phyloP scores from a whole-genome alignment of 2,329 filamentous ascomycete species.

The Penicillium sp. region DNA sequence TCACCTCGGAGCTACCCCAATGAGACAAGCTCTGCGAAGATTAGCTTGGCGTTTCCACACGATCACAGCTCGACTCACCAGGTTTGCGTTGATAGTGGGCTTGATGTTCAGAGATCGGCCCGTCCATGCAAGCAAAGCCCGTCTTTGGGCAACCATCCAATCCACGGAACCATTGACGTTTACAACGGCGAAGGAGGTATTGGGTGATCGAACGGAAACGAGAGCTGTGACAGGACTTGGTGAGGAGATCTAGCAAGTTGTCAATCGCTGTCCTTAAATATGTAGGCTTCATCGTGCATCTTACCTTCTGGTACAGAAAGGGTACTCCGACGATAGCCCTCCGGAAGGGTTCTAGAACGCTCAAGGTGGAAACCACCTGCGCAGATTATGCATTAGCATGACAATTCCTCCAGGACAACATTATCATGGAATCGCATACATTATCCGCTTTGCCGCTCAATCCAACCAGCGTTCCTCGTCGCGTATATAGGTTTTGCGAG shows the following conservation, averaged over 20 bases:
- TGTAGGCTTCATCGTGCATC: not conserved
- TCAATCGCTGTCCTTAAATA: slow-evolving; percentile 8
- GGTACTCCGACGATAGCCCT: slow-evolving; percentile 75
- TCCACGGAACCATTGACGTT: slow-evolving; percentile 88
- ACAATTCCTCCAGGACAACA: not conserved
- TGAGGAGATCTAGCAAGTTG: slow-evolving; percentile 57
- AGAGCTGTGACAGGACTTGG: slow-evolving; percentile 80
- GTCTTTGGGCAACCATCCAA: slow-evolving; percentile 84
- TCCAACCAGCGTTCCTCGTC: slow-evolving; percentile 80
- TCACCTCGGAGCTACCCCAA: slow-evolving; percentile 85
- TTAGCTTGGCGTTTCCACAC: slow-evolving; percentile 28
- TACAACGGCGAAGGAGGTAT: slow-evolving; percentile 77
- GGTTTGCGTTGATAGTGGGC: slow-evolving; percentile 63
- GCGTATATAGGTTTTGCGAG: slow-evolving; percentile 85
- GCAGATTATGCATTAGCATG: slow-evolving; percentile 2
- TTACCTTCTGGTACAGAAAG: slow-evolving; percentile 75
- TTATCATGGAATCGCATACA: slow-evolving; percentile 43
- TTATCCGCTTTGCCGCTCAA: slow-evolving; percentile 85
- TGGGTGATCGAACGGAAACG: slow-evolving; percentile 75
- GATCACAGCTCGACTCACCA: slow-evolving; percentile 42
- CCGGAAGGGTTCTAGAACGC: slow-evolving; percentile 72
- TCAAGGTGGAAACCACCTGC: slow-evolving; percentile 79
- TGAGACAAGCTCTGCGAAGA: slow-evolving; percentile 58
- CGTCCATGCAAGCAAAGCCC: slow-evolving; percentile 90
- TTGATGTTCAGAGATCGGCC: slow-evolving; percentile 72